Evolutionary conservation across 1,284 basidiomycete genomes (phyloP).

Genomic region (Meira nashicola): DNA sequence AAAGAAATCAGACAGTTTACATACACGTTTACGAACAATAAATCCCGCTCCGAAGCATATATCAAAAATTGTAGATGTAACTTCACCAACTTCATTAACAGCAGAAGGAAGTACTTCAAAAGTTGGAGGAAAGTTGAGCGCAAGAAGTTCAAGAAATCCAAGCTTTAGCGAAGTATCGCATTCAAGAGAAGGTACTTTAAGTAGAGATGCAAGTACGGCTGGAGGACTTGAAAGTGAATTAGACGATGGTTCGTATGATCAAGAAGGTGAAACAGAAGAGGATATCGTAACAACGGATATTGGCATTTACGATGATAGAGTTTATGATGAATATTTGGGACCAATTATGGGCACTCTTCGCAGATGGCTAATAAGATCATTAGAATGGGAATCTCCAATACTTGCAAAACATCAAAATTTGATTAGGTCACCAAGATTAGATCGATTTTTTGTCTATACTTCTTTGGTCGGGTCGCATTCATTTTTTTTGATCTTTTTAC

Average conservation of each 20-base stretch:
- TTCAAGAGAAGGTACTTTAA: neutral
- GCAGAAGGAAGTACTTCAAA: no score
- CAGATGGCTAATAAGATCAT: slow-evolving; percentile 21
- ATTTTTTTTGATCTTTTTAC: slow-evolving; percentile 86
- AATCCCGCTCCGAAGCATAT: slow-evolving; percentile 4
- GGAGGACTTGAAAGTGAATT: neutral
- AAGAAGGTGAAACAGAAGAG: slow-evolving; percentile 14
- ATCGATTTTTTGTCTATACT: slow-evolving; percentile 84
- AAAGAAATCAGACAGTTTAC: slow-evolving; percentile 9
- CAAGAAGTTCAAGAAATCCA: neutral
- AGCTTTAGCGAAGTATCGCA: neutral
- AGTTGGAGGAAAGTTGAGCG: neutral
- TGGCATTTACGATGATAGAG: slow-evolving; percentile 28
- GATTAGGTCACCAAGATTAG: slow-evolving; percentile 61
- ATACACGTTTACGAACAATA: neutral
- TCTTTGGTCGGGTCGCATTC: slow-evolving; percentile 77
- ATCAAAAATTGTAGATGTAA: slow-evolving; percentile 8
- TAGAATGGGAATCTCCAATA: slow-evolving; percentile 24
- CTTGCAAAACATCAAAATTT: slow-evolving; percentile 30
- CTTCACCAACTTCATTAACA: neutral
- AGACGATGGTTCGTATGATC: neutral
- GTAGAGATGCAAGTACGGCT: neutral
- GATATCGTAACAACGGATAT: slow-evolving; percentile 29
- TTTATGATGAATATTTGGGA: slow-evolving; percentile 39
- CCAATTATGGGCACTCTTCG: slow-evolving; percentile 26